Percentiles rank a stretch among this genome's conserved stretches.
Conservation (phyloP, 2,329 filamentous ascomycete species). For the Colletotrichum tanaceti region DNA sequence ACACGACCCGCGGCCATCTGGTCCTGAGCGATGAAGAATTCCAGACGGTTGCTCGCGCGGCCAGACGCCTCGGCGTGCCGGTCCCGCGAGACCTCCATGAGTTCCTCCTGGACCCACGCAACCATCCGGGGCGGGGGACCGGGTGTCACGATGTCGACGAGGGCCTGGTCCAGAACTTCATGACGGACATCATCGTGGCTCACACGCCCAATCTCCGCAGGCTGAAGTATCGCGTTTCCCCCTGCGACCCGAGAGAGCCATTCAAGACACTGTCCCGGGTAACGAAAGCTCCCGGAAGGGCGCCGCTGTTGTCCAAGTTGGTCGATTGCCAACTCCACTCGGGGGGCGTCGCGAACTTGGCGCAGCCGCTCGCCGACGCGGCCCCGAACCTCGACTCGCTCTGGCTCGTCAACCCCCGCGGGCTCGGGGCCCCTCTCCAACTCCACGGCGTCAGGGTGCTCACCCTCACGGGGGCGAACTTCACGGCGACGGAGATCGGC, state of each 20-base stretch:
- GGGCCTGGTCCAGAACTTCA: background rate
- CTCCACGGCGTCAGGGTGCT: background rate
- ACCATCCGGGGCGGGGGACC: too few species aligned
- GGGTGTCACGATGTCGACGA: too few species aligned
- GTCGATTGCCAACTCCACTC: background rate
- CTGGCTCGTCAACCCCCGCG: background rate
- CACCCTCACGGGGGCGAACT: background rate
- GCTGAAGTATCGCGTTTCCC: background rate
- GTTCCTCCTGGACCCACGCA: too few species aligned
- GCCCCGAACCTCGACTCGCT: background rate
- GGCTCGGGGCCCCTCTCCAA: background rate
- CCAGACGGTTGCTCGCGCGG: too few species aligned
- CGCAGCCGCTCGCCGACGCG: background rate
- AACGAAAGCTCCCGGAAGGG: background rate
- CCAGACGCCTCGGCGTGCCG: too few species aligned
- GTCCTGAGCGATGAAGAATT: too few species aligned
- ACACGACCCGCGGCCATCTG: too few species aligned
- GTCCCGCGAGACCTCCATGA: too few species aligned
- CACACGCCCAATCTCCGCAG: background rate
- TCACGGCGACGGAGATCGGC: background rate
- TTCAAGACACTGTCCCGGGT: background rate
- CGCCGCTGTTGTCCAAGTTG: background rate
- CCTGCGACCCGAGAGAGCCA: background rate
- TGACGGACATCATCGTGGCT: background rate
- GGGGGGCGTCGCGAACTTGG: background rate